Conservation (phyloP, 2,329 filamentous ascomycete genomes). For the Alternaria sp. region DNA sequence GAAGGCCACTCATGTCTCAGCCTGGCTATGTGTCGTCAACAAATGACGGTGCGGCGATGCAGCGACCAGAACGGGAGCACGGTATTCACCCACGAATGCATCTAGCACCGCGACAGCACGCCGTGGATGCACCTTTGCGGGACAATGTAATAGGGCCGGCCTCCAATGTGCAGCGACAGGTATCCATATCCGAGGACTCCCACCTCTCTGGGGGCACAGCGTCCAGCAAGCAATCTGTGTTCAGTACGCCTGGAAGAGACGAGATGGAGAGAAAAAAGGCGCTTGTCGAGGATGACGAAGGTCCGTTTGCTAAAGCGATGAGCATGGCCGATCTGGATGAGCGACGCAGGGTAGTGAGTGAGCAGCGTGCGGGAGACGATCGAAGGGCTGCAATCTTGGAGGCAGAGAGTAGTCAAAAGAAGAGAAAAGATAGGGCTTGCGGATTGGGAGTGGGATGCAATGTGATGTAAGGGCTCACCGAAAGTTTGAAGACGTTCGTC, state of each 20-base stretch:
- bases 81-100: background rate
- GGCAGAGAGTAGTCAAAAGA: background rate
- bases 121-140: background rate
- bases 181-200: conserved; percentile 9
- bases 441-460: conserved; percentile 14
- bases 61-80: background rate
- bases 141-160: background rate
- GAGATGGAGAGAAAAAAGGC: conserved; percentile 43
- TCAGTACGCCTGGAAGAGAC: conserved; percentile 43
- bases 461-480: conserved; percentile 26
- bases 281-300: conserved; percentile 33
- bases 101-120: background rate
- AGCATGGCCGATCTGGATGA: conserved; percentile 29
- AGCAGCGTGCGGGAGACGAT: background rate
- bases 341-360: conserved; percentile 26
- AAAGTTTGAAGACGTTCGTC: background rate
- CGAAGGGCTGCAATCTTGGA: conserved; percentile 5
- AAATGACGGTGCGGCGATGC: background rate
- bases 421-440: conserved; percentile 4
- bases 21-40: background rate
- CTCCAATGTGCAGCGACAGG: background rate
- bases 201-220: conserved; percentile 13
- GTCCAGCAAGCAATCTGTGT: conserved; percentile 22
- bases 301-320: conserved; percentile 30
- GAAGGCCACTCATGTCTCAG: background rate